Percentiles rank a stretch among this genome's conserved stretches.
These are phyloP conservation scores for Cornus controversa DNA, from an alignment of 148 eudicot species.

Conservation along the genomic window DNA sequence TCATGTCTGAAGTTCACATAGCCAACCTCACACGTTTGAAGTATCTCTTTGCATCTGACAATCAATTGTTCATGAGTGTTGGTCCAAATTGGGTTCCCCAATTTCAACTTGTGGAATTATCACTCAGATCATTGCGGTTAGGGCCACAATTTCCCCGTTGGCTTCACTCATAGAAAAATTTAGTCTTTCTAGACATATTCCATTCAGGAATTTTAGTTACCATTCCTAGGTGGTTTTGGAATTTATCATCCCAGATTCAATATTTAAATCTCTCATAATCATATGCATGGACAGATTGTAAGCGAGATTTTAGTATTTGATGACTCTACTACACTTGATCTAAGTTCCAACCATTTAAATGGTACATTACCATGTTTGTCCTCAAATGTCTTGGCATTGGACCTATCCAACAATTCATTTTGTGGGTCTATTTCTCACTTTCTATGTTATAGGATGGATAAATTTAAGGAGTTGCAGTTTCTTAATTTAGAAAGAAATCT, in stretches of 20 bases:
- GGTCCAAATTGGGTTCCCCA: constrained; percentile 12
- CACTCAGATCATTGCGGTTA: not conserved
- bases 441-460: no score
- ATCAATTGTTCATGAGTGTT: no score
- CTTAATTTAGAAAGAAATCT: no score
- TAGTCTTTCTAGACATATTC: not conserved
- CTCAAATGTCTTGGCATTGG: not conserved
- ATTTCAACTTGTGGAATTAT: not conserved
- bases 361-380: not conserved
- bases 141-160: not conserved
- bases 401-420: not conserved
- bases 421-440: no score
- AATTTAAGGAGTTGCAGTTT: no score
- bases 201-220: not conserved
- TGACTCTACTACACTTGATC: not conserved
- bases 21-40: no score
- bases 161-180: not conserved
- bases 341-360: not conserved
- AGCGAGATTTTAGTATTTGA: not conserved
- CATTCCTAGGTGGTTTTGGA: not conserved
- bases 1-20: no score
- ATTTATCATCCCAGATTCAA: not conserved
- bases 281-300: not conserved
- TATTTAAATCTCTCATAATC: not conserved
- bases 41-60: no score